phyloP scores from a whole-genome alignment of 257 asterid species.

The Craterostigma plantagineum region DNA sequence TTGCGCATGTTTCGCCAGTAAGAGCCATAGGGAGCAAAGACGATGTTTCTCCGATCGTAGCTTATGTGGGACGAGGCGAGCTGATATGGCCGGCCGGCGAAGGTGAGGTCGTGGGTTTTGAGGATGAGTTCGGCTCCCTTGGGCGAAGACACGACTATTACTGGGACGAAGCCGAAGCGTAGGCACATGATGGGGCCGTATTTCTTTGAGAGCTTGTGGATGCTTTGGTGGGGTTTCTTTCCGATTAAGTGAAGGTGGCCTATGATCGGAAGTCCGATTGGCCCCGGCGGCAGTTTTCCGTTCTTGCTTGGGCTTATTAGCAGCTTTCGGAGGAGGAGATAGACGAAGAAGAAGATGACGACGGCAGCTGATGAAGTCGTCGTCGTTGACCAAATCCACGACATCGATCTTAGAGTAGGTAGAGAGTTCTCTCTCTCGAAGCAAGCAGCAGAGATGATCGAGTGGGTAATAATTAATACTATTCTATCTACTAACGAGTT shows the following conservation, averaged over 20 bases:
- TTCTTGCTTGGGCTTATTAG: background rate
- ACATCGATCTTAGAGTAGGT: too few relatives aligned
- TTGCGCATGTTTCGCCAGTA: slow-evolving; percentile 27
- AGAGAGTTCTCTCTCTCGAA: background rate
- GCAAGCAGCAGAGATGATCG: too few relatives aligned
- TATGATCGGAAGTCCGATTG: slow-evolving; percentile 16
- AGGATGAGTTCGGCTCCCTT: slow-evolving; percentile 19
- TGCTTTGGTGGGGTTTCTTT: slow-evolving; percentile 17
- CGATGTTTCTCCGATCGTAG: slow-evolving; percentile 10
- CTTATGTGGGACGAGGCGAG: slow-evolving; percentile 3
- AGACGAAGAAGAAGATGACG: slow-evolving; percentile 4
- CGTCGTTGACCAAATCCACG: slow-evolving; percentile 10
- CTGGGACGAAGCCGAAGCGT: slow-evolving; percentile 14
- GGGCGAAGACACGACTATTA: slow-evolving; percentile 15
- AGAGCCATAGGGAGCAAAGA: slow-evolving; percentile 11
- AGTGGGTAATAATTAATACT: too few relatives aligned
- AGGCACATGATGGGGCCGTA: slow-evolving; percentile 27
- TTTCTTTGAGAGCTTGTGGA: slow-evolving; percentile 10
- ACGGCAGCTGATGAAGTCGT: too few relatives aligned
- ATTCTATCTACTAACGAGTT: too few relatives aligned
- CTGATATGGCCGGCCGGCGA: slow-evolving; percentile 15
- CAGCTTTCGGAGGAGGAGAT: slow-evolving; percentile 8
- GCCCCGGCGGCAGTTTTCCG: slow-evolving; percentile 17
- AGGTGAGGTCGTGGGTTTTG: slow-evolving; percentile 21
- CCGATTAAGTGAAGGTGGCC: slow-evolving; percentile 26